Base-by-base conservation (phyloP, 768 basidiomycete species). In the Lactifluus echinatus region DNA sequence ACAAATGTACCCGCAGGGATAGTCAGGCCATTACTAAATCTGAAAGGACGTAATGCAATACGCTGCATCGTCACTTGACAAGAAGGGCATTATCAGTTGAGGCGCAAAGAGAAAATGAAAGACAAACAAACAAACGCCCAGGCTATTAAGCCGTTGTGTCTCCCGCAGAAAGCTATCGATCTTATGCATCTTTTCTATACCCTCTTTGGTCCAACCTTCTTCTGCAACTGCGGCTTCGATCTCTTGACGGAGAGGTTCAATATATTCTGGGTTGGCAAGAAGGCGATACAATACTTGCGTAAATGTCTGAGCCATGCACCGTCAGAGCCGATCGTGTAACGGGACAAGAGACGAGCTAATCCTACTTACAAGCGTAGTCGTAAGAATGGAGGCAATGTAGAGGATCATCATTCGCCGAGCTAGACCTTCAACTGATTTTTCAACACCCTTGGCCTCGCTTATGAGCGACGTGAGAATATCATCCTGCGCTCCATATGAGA, bases 381-480 rank as follows among this genome's bases (percentile, higher is more conserved):
- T 71, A 47, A 73, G 74, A 40, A 74, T 65, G 2, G 71, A 64
- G 1, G 71, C 67, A 52, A 77, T 73, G 57, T 77, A 73, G 26
- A 75, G 57, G 4, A 68, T 44, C 36, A 76, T 66, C 47, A 75
- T 62, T 42, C 73, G 69, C 14, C 40, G 51, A 0, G 62, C 51
- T 8, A 75, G 50, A 40, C 66, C 67, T 34, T 69, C 61, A 33
- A 68, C 60, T 59, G 63, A 59, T 63, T 63, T 60, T 63, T 74
- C 62, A 56, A 63, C 34, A 60, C 68, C 59, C 63, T 65, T 40
- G 39, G 67, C 66, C 11, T 68, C 69, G 10, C 69, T 69, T 61
- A 76, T 68, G n/a, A 76, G 63, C 76, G 74, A 75, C 31, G 67
- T 68, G 12, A 76, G 66, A 62, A 75, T 46, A 59, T 76, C 76